Evolutionary conservation across 768 basidiomycete species (phyloP), one percentile per base, ranked within the genome.

Genomic region (Rickenella mellea): DNA sequence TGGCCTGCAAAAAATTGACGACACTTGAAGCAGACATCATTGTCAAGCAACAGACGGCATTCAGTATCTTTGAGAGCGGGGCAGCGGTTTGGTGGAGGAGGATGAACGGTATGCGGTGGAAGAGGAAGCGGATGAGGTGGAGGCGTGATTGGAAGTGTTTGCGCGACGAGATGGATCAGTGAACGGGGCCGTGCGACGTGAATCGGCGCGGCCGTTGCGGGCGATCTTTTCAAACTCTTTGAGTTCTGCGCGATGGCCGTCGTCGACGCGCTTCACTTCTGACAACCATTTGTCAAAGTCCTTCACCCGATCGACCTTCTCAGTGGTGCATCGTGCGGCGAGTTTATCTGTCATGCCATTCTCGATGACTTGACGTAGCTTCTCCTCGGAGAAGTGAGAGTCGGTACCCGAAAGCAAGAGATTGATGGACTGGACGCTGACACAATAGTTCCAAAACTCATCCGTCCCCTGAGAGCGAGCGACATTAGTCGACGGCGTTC

Each of bases 1-100:
- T 60, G 59, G 3, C 44, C 40, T 1, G 45, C 26, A 5, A 43
- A 49, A 14, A 49, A 37, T 5, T 27, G 22, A 0, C 51, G 41
- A 27, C 61, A 63, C n/a, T 59, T 54, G 42, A 50, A 42, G 25
- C 62, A 63, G 0, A 59, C 55, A 2, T 45, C 21, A 24, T 56
- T 45, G 0, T 53, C 43, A 0, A 11, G 6, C 0, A 63, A 45
- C 0, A 56, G 39, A 0, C 41, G 6, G 0, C 40, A 31, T 41
- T 63, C 54, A 0, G 32, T 31, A 0, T 28, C 22, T 0, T 51
- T 59, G 0, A 51, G 42, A 2, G 41, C 6, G 3, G 52, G 48
- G n/a, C n/a, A n/a, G n/a, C n/a, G n/a, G n/a, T n/a, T n/a, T n/a
- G n/a, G n/a, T n/a, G n/a, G n/a, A n/a, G n/a, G n/a, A n/a, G n/a